Evolutionary conservation across 345 rosid species (phyloP), one percentile per base, ranked within the genome.

Genomic region (Geranium brycei): DNA sequence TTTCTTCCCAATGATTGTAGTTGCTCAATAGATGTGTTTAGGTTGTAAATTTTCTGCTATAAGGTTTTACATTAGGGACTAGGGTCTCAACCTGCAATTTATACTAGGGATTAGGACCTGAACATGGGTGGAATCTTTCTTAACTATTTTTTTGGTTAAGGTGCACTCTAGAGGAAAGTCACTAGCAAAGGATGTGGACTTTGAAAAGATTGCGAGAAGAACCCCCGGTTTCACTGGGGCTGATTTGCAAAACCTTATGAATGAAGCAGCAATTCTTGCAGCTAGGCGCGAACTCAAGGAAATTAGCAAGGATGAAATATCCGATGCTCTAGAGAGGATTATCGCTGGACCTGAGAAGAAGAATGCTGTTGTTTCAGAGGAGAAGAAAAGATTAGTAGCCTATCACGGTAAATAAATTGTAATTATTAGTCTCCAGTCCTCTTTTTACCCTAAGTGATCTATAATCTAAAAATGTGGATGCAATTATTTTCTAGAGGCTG

Each of bases 281-380:
- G 99, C 99, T 14, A 84, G 99, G 73, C 91, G 96, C 61, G 91
- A 88, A 61, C 97, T 93, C 16, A 93, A 93, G 87, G 97, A 93
- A 77, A 90, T 93, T 62, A 93, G 97, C 80, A 90, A 93, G 63
- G 99, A 93, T 57, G 99, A 90, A 77, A 93, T 93, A 64, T 81
- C 96, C 0, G 99, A 93, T 86, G 99, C 97, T 59, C 78, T 90
- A 17, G 99, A 93, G 81, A 85, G 99, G 77, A 93, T 93, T 64
- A 93, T 90, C 76, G 99, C 97, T 32, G 97, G 99, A 65, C 99
- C 99, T 5, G 99, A 93, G 80, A 93, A 90, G 86, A 93, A 93
- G 71, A 93, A 90, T 70, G 97, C 96, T 19, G 97, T 93, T 16
- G 96, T 93, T 68, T 85, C 97, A 3, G 99, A 90, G 0, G 96